Evolutionary conservation across 2,329 filamentous ascomycete genomes (phyloP), one percentile per base, ranked within the genome.

Genomic region (Waltergamsia citrina): DNA sequence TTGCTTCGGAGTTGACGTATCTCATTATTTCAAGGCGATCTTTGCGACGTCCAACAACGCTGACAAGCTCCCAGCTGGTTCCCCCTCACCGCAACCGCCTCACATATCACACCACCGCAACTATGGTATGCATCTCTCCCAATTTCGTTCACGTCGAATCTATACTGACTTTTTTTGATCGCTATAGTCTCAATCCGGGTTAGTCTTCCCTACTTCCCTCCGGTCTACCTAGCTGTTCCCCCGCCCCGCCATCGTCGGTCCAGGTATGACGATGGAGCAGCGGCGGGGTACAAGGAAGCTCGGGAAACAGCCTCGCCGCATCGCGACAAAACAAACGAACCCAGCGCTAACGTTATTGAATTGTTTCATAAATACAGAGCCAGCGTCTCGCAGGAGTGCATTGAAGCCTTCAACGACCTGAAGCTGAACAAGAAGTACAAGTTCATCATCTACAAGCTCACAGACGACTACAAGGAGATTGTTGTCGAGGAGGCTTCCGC

Each of bases 391-490:
- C 71, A 74, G 55, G 81, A 88, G 39, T 87, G 82, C 73, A 74
- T 77, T 56, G 57, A 59, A 46, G 61, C 67, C 40, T 90, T 81
- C 74, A 86, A 88, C 62, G 80, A 88, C 48, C 74, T 90, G 46
- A 90, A 90, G 76, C 78, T 87, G 49, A 70, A 64, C 63, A 87
- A 87, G 65, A 78, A 76, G 68, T 71, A 77, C 68, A 88, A 86
- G 67, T 93, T 75, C 73, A 81, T 92, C 67, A 78, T 92, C 71
- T 90, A 75, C 79, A 86, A 87, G 73, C 77, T 92, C 57, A 81
- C 78, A 45, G 82, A 88, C 62, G 74, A 87, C 69, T 78, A 78
- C 72, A 85, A 81, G 64, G 63, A 85, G 64, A 86, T 92, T 56
- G 78, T 83, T 39, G 76, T 92, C 49, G 84, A 90, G 62, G 77